Evolutionary conservation across 305 asterid species (phyloP).

Genomic region (Fraxinus sp.): DNA sequence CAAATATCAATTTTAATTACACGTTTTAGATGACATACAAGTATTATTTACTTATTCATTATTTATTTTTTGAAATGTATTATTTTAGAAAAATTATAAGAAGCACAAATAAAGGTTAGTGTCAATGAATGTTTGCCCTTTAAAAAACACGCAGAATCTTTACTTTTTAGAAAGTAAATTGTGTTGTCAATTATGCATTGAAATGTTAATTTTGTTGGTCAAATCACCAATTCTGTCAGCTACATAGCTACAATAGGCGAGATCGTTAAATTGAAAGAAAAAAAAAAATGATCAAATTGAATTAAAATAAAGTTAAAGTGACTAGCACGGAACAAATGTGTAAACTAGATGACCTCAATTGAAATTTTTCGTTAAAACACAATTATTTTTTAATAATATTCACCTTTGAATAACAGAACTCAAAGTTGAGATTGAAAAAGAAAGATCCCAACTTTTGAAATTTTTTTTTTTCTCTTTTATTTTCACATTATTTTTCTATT

Average conservation of each 20-base stretch:
- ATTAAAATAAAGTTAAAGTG: not conserved
- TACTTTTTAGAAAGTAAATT: not conserved
- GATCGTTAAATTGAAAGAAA: not conserved
- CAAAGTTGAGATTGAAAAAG: slow-evolving; percentile 16
- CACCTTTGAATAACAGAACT: slow-evolving; percentile 7
- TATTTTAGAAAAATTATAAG: not conserved
- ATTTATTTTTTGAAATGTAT: not conserved
- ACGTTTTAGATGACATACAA: not conserved
- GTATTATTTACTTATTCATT: not conserved
- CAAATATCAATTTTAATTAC: not conserved
- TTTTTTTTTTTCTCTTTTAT: not conserved
- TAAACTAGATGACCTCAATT: not conserved
- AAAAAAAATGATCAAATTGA: not conserved
- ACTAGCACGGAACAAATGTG: not conserved
- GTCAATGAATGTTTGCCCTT: not conserved
- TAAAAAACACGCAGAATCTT: not conserved
- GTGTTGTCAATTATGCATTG: not conserved
- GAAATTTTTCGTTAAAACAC: not conserved
- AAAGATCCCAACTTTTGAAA: slow-evolving; percentile 13
- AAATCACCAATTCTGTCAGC: not conserved
- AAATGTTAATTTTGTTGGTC: not conserved
- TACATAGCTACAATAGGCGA: not conserved
- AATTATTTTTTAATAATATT: not conserved
- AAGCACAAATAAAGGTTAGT: not conserved
- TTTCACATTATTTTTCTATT: slow-evolving; percentile 11